Conservation (phyloP, 495 filamentous ascomycete species). For the Aspergillus baeticus region DNA sequence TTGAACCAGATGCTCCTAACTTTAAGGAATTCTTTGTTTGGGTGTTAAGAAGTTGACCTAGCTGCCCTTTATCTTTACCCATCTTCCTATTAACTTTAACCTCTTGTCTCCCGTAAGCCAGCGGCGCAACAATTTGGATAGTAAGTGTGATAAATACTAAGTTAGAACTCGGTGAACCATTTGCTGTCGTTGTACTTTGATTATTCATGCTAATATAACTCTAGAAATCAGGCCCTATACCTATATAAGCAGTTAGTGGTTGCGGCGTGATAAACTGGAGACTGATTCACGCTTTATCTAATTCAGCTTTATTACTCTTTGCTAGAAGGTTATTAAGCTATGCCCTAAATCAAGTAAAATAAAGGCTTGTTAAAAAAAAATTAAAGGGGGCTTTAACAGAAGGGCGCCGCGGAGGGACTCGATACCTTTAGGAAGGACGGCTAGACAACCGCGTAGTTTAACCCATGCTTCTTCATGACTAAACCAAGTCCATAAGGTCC, state of each 20-base stretch:
- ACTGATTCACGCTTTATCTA: conserved; percentile 32
- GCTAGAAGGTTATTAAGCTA: conserved; percentile 30
- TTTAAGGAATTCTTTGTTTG: conserved; percentile 1
- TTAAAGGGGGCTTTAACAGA: conserved; percentile 45
- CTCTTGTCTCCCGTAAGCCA: no score
- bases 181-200: background rate
- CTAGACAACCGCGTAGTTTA: no score
- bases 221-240: conserved; percentile 31
- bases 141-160: no score
- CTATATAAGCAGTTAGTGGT: conserved; percentile 44
- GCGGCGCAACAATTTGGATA: no score
- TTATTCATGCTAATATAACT: background rate
- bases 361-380: conserved; percentile 30
- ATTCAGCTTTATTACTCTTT: conserved; percentile 40
- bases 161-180: background rate
- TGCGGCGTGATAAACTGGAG: conserved; percentile 32
- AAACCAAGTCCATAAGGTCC: no score
- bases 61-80: background rate
- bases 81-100: no score
- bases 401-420: no score
- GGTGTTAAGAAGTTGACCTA: background rate
- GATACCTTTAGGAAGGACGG: no score
- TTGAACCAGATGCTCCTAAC: background rate
- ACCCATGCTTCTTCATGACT: no score
- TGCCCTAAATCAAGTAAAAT: conserved; percentile 27